Evolutionary conservation across 2,329 filamentous ascomycete genomes (phyloP), one percentile per base, ranked within the genome.

Genomic region (Colletotrichum falcatum): DNA sequence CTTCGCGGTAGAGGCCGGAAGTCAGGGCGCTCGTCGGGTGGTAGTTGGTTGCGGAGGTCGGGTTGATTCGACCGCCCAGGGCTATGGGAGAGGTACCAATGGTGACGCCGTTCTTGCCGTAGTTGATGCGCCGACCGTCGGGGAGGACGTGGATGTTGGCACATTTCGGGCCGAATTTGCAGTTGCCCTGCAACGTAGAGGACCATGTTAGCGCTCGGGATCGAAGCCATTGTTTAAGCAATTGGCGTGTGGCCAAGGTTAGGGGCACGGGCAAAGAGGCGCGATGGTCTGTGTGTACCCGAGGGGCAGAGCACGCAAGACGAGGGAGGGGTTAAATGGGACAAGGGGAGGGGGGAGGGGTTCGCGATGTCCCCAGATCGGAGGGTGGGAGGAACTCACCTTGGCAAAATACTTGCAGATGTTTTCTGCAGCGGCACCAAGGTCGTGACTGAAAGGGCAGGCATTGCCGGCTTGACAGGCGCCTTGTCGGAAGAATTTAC

Each of bases 321-420:
- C 66, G 62, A 48, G 58, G 58, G 70, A 69, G 69, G 69, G 71
- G 66, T 73, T 73, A 30, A 46, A 73, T 18, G 28, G 39, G 66
- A 26, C 35, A 51, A 44, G 48, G 26, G 44, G 42, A 18, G 18
- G 39, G 39, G 20, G 42, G 42, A 20, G 7, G 58, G 26, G 46
- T 23, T 59, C 53, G 39, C 53, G 53, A 65, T 51, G 53, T 55
- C 12, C 18, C 4, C 2, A 23, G 49, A 26, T 35, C 1, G 37
- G 20, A 18, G 28, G 35, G 71, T 70, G 48, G 49, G 46, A 26
- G 37, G 63, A 37, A 80, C 84, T 76, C 85, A 97, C 94, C 91
- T 98, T 99, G 78, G 95, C 93, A 81, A 98, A 99, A 84, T 98
- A 99, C 83, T 98, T 99, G 91, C 96, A 99, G 74, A 97, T 90